These are phyloP conservation scores for Schrenkiella parvula DNA, from an alignment of 345 rosid genomes.

Conservation along the genomic window DNA sequence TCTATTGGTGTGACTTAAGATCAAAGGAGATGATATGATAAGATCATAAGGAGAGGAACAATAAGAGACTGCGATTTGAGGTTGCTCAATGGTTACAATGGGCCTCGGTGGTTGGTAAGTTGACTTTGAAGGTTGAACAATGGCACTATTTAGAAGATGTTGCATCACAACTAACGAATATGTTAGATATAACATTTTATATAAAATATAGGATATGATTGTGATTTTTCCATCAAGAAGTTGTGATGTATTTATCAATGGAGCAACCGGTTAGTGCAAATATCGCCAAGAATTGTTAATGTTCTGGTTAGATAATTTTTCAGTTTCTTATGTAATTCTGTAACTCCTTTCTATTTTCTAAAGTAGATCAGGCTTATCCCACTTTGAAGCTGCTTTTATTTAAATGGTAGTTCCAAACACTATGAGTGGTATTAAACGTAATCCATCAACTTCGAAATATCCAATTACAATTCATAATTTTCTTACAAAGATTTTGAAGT, in stretches of 20 bases:
- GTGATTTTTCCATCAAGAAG: slow-evolving; percentile 26
- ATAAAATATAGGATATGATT: background rate
- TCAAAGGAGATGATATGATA: background rate
- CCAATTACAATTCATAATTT: background rate
- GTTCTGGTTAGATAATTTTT: background rate
- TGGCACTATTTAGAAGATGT: slow-evolving; percentile 19
- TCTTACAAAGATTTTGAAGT: background rate
- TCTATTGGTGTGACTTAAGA: background rate
- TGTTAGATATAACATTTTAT: background rate
- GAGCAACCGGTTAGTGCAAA: slow-evolving; percentile 18
- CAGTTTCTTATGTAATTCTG: background rate
- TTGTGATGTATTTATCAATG: slow-evolving; percentile 24
- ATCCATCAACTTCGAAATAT: background rate
- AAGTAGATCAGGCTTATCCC: background rate
- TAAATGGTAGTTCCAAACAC: no score
- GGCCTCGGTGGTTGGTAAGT: slow-evolving; percentile 12
- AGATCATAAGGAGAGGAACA: background rate
- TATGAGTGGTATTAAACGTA: no score
- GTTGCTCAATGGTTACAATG: slow-evolving; percentile 15
- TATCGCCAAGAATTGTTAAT: background rate
- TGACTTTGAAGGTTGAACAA: slow-evolving; percentile 30
- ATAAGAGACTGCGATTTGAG: slow-evolving; percentile 15
- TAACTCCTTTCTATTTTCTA: background rate
- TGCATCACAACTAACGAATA: slow-evolving; percentile 14
- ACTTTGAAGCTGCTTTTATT: no score